A percentile compares a stretch with the other conserved stretches of the same genome.
phyloP scores from a whole-genome alignment of 139 green algal genomes.

The Yamagishiella unicocca region DNA sequence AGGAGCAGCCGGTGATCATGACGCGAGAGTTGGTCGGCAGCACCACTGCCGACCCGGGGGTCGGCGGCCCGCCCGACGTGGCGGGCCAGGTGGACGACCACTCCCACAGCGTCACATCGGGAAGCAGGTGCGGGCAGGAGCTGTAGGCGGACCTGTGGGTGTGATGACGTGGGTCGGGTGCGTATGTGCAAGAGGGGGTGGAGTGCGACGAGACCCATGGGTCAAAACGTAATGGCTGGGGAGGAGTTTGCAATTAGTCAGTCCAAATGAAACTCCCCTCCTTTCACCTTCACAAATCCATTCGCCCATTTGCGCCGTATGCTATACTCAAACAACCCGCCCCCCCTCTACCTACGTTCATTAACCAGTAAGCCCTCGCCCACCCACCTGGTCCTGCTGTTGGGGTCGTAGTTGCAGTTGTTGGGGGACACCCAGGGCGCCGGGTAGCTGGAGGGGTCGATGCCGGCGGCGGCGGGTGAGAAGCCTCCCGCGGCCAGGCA shows the following conservation, averaged over 20 bases:
- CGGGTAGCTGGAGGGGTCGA: constrained; percentile 44
- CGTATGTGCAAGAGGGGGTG: no score
- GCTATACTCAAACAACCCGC: no score
- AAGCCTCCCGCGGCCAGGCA: constrained; percentile 26
- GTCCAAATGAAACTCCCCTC: no score
- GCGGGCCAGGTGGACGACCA: constrained; percentile 10
- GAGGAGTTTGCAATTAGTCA: no score
- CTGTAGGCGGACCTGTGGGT: neutral
- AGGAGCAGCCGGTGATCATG: constrained; percentile 58
- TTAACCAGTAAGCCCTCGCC: no score
- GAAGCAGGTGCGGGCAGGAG: constrained; percentile 45
- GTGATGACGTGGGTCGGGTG: no score
- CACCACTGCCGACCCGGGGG: constrained; percentile 38
- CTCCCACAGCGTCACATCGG: constrained; percentile 44
- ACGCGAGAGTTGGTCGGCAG: constrained; percentile 44
- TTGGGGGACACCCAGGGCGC: neutral
- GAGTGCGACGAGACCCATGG: no score
- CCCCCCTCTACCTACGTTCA: no score
- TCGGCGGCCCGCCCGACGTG: neutral
- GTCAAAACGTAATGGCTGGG: no score
- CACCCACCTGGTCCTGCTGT: neutral
- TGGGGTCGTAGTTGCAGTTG: constrained; percentile 28
- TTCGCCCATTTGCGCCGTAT: no score
- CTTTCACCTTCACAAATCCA: no score
- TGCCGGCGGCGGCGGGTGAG: constrained; percentile 6